Evolutionary conservation across 1,284 basidiomycete species (phyloP), one percentile per base, ranked within the genome.

Genomic region (Erythrobasidium hasegawianum): DNA sequence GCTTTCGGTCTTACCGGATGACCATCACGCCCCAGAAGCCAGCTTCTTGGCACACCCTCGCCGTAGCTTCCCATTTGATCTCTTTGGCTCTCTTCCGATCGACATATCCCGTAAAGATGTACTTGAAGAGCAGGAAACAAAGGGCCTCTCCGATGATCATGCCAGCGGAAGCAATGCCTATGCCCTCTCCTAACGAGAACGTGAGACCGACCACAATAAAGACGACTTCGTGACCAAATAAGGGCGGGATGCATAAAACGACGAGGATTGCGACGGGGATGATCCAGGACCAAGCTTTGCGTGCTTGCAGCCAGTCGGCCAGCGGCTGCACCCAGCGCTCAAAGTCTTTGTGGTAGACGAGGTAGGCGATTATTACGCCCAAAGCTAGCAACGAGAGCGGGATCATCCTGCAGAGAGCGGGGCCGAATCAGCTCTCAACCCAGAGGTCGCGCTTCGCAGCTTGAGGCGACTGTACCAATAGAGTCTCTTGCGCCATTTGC

Each of bases 221-320:
- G 16, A 77, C 72, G 57, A 78, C 73, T 62, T 76, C 76, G 56
- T 76, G 75, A 11, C 77, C 77, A 59, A 76, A 76, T 1, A 77
- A 61, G 1, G 76, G 77, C 0, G 77, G 77, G 66, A 77, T 77
- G 14, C 73, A 75, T 40, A 77, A 64, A 20, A 77, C 72, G 50
- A 76, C 73, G n/a, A 77, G 70, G 16, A 74, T 72, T 0, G 70
- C 74, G 10, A 75, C 71, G 4, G 77, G 76, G 4, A 77, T 74
- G 7, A 72, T 39, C 70, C 74, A 77, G 27, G 39, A 45, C 61
- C 61, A 64, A 16, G 39, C 40, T 24, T 64, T 43, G 47, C 61
- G 45, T 24, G 40, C 61, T 47, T 27, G 26, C 1, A 64, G 45
- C 61, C 61, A 64, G 33, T 64, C 54, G 13, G 39, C 20, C 4